These are phyloP conservation scores for Poronia punctata DNA, from an alignment of 495 filamentous ascomycete genomes.

Conservation along the genomic window DNA sequence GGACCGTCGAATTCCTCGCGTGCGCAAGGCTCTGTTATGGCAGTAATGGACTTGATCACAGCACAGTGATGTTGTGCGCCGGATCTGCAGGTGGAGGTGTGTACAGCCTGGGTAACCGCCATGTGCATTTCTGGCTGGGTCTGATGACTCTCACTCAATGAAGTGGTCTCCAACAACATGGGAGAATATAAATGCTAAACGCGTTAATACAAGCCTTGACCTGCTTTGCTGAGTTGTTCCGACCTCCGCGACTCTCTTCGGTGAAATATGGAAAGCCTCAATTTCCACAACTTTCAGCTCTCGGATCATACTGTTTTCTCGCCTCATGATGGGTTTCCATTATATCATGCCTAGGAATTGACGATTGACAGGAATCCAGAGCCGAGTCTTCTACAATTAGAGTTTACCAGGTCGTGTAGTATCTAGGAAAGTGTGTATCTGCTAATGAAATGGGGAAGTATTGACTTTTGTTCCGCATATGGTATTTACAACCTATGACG, in stretches of 20 bases:
- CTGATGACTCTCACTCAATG: conserved; percentile 6
- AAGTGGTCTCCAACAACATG: conserved; percentile 6
- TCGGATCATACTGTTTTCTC: too few species aligned
- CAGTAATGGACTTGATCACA: conserved; percentile 9
- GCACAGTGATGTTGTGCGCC: conserved; percentile 8
- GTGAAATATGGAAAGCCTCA: too few species aligned
- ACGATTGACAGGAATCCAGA: too few species aligned
- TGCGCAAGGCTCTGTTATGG: conserved; percentile 11
- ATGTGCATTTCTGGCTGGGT: conserved; percentile 4
- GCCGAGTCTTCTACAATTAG: too few species aligned
- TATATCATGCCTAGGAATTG: not conserved
- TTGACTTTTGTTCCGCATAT: too few species aligned
- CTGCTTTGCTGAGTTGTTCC: conserved; percentile 7
- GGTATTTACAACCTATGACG: too few species aligned
- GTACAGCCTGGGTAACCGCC: conserved; percentile 5
- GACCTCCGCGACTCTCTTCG: conserved; percentile 1
- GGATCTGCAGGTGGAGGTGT: conserved; percentile 4
- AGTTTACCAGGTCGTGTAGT: too few species aligned
- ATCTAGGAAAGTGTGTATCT: too few species aligned
- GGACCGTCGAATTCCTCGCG: conserved; percentile 19
- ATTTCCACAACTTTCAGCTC: too few species aligned
- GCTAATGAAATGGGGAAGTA: too few species aligned
- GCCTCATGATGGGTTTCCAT: not conserved
- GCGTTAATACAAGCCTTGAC: conserved; percentile 11
- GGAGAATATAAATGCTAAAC: conserved; percentile 10